Conservation (phyloP, 23 red algal genomes). For the Gracilariopsis chorda region DNA sequence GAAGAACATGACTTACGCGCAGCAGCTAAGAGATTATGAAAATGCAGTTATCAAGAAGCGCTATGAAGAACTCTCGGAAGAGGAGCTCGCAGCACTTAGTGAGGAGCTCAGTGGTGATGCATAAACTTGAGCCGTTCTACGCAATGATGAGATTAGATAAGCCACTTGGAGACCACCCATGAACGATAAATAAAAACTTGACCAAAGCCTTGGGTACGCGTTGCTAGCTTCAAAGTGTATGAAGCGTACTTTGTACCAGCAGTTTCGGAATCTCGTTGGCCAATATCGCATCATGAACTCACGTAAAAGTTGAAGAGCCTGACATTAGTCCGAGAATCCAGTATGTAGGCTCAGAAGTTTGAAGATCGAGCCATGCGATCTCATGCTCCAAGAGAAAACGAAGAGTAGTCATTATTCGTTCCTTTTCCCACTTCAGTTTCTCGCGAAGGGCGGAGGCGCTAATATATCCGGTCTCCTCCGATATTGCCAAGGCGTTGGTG, state of each 20-base stretch:
- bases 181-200: no score
- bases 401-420: slow-evolving; percentile 44
- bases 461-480: slow-evolving; percentile 25
- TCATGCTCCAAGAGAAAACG: slow-evolving; percentile 60
- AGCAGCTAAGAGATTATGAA: slow-evolving; percentile 96
- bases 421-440: slow-evolving; percentile 41
- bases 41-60: slow-evolving; percentile 82
- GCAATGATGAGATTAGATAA: no score
- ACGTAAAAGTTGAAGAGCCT: slow-evolving; percentile 8
- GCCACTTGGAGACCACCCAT: no score
- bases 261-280: no score
- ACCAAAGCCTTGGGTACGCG: no score
- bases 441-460: slow-evolving; percentile 11
- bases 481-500: slow-evolving; percentile 28
- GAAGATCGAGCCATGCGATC: slow-evolving; percentile 80
- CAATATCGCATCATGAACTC: not conserved
- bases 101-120: slow-evolving; percentile 79
- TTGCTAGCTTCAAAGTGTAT: no score
- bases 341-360: slow-evolving; percentile 44
- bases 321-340: slow-evolving; percentile 81
- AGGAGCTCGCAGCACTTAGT: slow-evolving; percentile 77
- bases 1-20: slow-evolving; percentile 96
- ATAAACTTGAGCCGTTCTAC: not conserved
- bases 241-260: no score
- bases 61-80: slow-evolving; percentile 81